Evolutionary conservation across 2,329 filamentous ascomycete genomes (phyloP).

Genomic region (Seiridium cupressi): DNA sequence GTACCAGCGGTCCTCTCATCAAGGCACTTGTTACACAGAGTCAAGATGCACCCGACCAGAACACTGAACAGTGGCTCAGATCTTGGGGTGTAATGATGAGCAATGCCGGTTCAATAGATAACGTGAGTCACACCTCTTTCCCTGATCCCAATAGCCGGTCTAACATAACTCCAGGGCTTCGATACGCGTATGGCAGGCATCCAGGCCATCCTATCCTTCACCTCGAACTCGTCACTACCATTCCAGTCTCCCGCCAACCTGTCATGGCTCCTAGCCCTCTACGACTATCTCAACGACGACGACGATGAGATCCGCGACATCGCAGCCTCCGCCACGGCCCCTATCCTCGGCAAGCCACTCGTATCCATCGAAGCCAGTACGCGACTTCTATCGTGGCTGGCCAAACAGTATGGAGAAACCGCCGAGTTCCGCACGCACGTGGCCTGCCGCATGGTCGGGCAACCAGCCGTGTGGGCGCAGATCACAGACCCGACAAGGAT

Average conservation of each 20-base stretch:
- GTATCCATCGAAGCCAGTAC: constrained; percentile 47
- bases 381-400: constrained; percentile 43
- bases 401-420: constrained; percentile 28
- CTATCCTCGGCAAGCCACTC: constrained; percentile 41
- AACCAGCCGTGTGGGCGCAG: constrained; percentile 18
- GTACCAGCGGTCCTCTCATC: constrained; percentile 44
- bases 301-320: constrained; percentile 81
- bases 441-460: constrained; percentile 40
- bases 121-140: constrained; percentile 31
- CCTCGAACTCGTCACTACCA: constrained; percentile 25
- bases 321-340: constrained; percentile 50
- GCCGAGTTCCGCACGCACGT: constrained; percentile 38
- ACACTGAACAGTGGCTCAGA: constrained; percentile 21
- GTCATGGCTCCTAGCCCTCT: constrained; percentile 62
- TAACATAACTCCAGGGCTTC: constrained; percentile 47
- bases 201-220: constrained; percentile 53
- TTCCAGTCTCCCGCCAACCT: constrained; percentile 38
- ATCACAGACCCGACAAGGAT: neutral
- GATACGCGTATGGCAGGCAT: constrained; percentile 63
- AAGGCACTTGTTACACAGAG: constrained; percentile 26
- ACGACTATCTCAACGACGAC: constrained; percentile 81
- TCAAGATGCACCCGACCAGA: constrained; percentile 7
- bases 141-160: neutral
- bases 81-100: constrained; percentile 51
- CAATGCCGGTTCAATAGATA: constrained; percentile 45